Evolutionary conservation across 2,329 filamentous ascomycete species (phyloP).

Genomic region (Colletotrichum paranaense): DNA sequence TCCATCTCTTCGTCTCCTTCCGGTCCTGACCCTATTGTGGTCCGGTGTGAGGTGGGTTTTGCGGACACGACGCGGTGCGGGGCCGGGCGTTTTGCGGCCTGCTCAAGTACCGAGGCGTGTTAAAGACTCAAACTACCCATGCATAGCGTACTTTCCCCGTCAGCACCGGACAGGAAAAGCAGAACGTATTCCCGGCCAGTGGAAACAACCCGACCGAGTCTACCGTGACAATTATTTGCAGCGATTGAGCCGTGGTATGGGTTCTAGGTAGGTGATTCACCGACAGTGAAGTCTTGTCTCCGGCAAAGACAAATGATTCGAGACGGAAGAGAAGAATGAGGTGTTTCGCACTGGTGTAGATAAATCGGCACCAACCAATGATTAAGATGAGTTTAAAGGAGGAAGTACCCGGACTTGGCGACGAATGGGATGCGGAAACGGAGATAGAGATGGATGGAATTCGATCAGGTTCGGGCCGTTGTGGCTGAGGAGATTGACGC

Average conservation of each 20-base stretch:
- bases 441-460: neutral
- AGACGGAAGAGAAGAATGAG: neutral
- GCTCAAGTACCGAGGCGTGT: neutral
- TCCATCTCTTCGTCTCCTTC: slow-evolving; percentile 17
- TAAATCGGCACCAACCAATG: neutral
- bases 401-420: neutral
- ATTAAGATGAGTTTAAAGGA: neutral
- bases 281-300: neutral
- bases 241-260: neutral
- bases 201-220: neutral
- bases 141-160: neutral
- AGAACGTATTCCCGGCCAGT: neutral
- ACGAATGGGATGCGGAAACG: neutral
- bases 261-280: neutral
- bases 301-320: neutral
- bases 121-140: neutral
- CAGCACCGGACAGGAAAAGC: neutral
- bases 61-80: slow-evolving; percentile 1
- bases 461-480: neutral
- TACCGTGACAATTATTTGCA: neutral
- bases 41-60: neutral
- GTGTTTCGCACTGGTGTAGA: neutral
- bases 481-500: neutral
- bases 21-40: neutral
- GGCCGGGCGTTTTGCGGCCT: slow-evolving; percentile 2